phyloP scores from a whole-genome alignment of 257 asterid species.

The Buddleja alternifolia region DNA sequence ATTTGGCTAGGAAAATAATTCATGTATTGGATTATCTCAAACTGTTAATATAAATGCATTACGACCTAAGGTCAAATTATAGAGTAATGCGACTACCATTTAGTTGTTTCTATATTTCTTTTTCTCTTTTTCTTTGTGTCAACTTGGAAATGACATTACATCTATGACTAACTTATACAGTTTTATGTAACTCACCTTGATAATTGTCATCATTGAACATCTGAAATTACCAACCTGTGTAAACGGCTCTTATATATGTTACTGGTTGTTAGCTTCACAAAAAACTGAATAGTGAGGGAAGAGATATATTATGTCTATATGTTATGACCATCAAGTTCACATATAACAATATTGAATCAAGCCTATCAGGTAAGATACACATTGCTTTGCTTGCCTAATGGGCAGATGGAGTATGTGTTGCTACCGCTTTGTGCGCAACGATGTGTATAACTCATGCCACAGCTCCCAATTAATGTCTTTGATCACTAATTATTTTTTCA shows the following conservation, averaged over 20 bases:
- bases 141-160: neutral
- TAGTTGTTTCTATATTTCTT: neutral
- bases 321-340: neutral
- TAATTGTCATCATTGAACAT: neutral
- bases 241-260: too few relatives aligned
- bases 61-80: neutral
- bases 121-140: neutral
- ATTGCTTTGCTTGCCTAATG: neutral
- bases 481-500: neutral
- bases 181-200: neutral
- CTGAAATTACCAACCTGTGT: slow-evolving; percentile 12
- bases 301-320: neutral
- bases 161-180: slow-evolving; percentile 1
- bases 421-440: neutral
- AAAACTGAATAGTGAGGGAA: neutral
- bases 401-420: neutral
- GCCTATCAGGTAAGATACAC: neutral
- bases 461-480: neutral
- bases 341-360: neutral
- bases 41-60: neutral
- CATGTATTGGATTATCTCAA: neutral
- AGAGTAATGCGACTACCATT: neutral
- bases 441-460: slow-evolving; percentile 15
- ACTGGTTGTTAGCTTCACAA: neutral
- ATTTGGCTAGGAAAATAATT: slow-evolving; percentile 2